phyloP scores from a whole-genome alignment of 75 land plant species.

The Pinus albicaulis region DNA sequence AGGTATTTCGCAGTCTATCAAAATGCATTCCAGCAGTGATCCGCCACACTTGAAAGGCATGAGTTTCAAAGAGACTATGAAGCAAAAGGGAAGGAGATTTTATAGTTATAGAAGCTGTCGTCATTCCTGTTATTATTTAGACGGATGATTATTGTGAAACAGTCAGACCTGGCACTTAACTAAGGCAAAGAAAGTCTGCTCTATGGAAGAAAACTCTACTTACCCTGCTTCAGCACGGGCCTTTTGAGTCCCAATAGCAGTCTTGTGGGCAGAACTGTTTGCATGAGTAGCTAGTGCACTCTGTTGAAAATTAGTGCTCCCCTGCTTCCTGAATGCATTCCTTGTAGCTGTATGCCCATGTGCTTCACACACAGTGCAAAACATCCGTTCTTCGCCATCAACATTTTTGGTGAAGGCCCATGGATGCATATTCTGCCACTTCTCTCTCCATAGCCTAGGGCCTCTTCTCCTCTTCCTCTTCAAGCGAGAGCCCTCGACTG shows the following conservation, averaged over 20 bases:
- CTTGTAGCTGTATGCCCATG: conserved; percentile 14
- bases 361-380: conserved; percentile 17
- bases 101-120: no score
- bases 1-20: no score
- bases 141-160: no score
- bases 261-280: conserved; percentile 17
- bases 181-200: no score
- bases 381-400: conserved; percentile 16
- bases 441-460: conserved; percentile 13
- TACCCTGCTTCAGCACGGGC: conserved; percentile 8
- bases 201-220: background rate
- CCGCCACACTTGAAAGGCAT: no score
- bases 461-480: conserved; percentile 11
- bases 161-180: no score
- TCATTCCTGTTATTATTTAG: no score
- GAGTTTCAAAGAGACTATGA: no score
- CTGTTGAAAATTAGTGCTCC: conserved; percentile 17
- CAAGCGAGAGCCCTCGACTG: background rate
- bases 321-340: conserved; percentile 18
- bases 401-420: conserved; percentile 9
- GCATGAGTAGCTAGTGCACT: conserved; percentile 20
- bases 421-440: conserved; percentile 12
- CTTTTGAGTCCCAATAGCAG: conserved; percentile 4
- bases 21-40: no score
- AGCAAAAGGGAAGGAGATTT: no score